phyloP scores from a whole-genome alignment of 805 yeast genomes.

The Zygosaccharomyces rouxii region DNA sequence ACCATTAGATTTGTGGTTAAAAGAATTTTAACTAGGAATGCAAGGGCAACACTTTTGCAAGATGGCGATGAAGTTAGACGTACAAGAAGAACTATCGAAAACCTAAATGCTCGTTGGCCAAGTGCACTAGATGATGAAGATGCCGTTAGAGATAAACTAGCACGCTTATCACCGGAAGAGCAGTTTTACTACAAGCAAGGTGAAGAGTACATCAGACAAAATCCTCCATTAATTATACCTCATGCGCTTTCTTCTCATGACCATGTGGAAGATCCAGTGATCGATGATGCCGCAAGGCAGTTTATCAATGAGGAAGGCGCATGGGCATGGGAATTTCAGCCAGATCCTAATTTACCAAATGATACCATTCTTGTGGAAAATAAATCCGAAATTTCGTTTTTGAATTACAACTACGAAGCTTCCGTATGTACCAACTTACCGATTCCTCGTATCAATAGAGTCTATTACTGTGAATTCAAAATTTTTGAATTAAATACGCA shows the following conservation, averaged over 20 bases:
- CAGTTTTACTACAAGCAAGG: slow-evolving; percentile 40
- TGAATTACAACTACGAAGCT: slow-evolving; percentile 53
- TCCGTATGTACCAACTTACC: slow-evolving; percentile 80
- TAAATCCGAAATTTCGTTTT: slow-evolving; percentile 56
- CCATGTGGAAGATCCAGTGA: slow-evolving; percentile 32
- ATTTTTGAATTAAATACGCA: slow-evolving; percentile 62
- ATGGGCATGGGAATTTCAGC: slow-evolving; percentile 81
- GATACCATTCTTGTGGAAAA: slow-evolving; percentile 59
- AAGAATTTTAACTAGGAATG: slow-evolving; percentile 10
- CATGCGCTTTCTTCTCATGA: slow-evolving; percentile 24
- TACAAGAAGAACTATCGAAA: slow-evolving; percentile 13
- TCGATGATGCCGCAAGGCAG: slow-evolving; percentile 33
- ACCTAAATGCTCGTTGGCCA: slow-evolving; percentile 37
- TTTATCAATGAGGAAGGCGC: slow-evolving; percentile 85
- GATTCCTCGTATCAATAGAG: slow-evolving; percentile 74
- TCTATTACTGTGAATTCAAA: slow-evolving; percentile 85
- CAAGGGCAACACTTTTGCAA: slow-evolving; percentile 16
- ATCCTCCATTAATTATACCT: slow-evolving; percentile 43
- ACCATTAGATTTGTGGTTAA: slow-evolving; percentile 15
- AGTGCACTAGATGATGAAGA: slow-evolving; percentile 64
- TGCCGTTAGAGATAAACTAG: slow-evolving; percentile 54
- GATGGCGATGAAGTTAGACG: slow-evolving; percentile 16
- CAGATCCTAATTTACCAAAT: slow-evolving; percentile 48
- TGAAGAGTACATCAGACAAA: slow-evolving; percentile 35
- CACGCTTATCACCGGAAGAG: slow-evolving; percentile 47